phyloP scores from a whole-genome alignment of 371 early-diverging fungal species.

The Lichtheimia corymbifera region DNA sequence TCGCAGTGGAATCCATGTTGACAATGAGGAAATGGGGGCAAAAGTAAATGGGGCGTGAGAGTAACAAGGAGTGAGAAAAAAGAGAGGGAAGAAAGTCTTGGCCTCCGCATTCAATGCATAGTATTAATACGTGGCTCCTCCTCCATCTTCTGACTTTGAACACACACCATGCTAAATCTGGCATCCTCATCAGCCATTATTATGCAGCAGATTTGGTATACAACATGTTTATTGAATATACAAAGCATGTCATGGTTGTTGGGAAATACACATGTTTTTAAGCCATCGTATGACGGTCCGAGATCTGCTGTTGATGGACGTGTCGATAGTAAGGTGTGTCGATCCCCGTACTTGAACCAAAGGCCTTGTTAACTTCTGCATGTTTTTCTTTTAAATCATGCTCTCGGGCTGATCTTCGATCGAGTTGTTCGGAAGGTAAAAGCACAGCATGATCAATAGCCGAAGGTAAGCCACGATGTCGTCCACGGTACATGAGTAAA shows the following conservation, averaged over 20 bases:
- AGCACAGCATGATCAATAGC: conserved; percentile 52
- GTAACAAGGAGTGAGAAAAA: conserved; percentile 1
- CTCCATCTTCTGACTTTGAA: no score
- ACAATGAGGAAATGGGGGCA: not conserved
- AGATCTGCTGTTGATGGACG: not conserved
- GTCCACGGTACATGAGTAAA: conserved; percentile 21
- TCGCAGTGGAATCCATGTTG: not conserved
- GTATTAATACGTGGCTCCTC: no score
- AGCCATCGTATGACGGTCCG: not conserved
- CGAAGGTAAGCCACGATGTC: conserved; percentile 38
- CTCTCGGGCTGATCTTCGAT: conserved; percentile 14
- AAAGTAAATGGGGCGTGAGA: not conserved
- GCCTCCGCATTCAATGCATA: not conserved
- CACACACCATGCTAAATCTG: no score
- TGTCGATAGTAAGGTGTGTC: not conserved
- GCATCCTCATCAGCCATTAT: no score
- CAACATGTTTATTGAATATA: not conserved
- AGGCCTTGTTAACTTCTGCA: not conserved
- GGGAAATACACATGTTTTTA: not conserved
- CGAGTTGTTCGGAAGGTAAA: conserved; percentile 37
- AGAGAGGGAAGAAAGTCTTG: conserved; percentile 4
- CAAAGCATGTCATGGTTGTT: not conserved
- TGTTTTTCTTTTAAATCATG: conserved; percentile 8
- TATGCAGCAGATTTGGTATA: not conserved
- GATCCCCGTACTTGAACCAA: not conserved